phyloP scores from a whole-genome alignment of 306 rosid genomes.

The Cucumis melo region DNA sequence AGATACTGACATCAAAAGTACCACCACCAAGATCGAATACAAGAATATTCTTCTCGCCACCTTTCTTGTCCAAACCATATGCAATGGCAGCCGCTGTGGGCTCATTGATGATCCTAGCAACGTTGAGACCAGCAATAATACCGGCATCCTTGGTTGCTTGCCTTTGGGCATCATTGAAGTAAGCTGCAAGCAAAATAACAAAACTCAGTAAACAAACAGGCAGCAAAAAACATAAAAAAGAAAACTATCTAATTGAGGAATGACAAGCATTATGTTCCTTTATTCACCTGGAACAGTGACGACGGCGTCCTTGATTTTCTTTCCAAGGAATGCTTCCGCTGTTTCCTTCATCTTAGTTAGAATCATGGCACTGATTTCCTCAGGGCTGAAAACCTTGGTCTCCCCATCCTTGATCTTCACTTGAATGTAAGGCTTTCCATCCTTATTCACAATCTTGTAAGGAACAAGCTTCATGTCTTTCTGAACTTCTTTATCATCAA shows the following conservation, averaged over 20 bases:
- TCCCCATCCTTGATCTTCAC: slow-evolving; percentile 81
- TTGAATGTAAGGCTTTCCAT: slow-evolving; percentile 92
- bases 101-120: slow-evolving; percentile 92
- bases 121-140: slow-evolving; percentile 84
- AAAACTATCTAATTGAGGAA: neutral
- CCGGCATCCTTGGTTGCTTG: slow-evolving; percentile 99
- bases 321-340: slow-evolving; percentile 92
- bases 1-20: slow-evolving; percentile 91
- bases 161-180: slow-evolving; percentile 98
- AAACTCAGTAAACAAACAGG: neutral
- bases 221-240: neutral
- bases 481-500: slow-evolving; percentile 85
- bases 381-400: slow-evolving; percentile 95
- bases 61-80: slow-evolving; percentile 93
- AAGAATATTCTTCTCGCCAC: slow-evolving; percentile 97
- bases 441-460: slow-evolving; percentile 87
- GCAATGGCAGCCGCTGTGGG: slow-evolving; percentile 99
- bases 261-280: neutral
- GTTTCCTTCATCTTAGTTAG: slow-evolving; percentile 92
- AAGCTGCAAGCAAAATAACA: slow-evolving; percentile 38
- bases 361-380: slow-evolving; percentile 90
- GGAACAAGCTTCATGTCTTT: slow-evolving; percentile 81
- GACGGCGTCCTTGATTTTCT: slow-evolving; percentile 77
- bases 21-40: slow-evolving; percentile 99
- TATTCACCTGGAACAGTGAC: slow-evolving; percentile 87